A percentile compares a stretch with the other conserved stretches of the same genome.
These are phyloP conservation scores for Aspergillus ruber DNA, from an alignment of 2,329 filamentous ascomycete species.

Conservation along the genomic window DNA sequence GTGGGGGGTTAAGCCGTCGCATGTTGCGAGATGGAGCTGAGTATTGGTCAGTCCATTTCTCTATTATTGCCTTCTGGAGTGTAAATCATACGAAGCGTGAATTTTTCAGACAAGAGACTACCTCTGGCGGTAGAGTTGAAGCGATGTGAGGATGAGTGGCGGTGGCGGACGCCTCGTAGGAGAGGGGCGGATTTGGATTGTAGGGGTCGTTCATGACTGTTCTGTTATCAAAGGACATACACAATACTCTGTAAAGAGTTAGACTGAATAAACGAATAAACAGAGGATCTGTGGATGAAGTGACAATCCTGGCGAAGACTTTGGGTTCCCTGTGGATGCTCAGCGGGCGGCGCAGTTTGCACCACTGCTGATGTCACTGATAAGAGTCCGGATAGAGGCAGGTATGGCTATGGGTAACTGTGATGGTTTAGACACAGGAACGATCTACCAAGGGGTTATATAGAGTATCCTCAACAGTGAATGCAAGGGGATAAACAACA, in stretches of 20 bases:
- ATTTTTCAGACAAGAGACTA: slow-evolving; percentile 86
- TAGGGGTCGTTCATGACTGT: slow-evolving; percentile 39
- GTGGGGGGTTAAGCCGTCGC: slow-evolving; percentile 73
- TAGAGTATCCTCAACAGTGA: no score
- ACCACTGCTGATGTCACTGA: no score
- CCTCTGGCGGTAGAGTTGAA: slow-evolving; percentile 69
- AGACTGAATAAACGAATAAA: not conserved
- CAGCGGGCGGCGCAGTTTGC: no score
- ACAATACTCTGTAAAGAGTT: no score
- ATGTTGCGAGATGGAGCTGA: slow-evolving; percentile 92
- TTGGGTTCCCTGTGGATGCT: no score
- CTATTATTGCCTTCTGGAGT: not conserved
- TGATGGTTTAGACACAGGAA: no score
- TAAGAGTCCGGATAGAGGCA: no score
- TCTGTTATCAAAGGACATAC: slow-evolving; percentile 2
- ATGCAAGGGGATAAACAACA: no score
- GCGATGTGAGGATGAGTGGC: slow-evolving; percentile 65
- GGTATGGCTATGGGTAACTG: no score
- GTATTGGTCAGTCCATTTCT: slow-evolving; percentile 5
- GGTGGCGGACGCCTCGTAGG: slow-evolving; percentile 68
- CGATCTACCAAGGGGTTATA: no score
- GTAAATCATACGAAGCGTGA: slow-evolving; percentile 71
- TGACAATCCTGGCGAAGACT: not conserved
- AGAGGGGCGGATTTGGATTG: slow-evolving; percentile 65
- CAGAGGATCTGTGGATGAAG: not conserved